A percentile compares a stretch with the other conserved stretches of the same genome.
Evolutionary conservation across 2,329 filamentous ascomycete genomes (phyloP).

Genomic region (Pseudocercospora cruenta): DNA sequence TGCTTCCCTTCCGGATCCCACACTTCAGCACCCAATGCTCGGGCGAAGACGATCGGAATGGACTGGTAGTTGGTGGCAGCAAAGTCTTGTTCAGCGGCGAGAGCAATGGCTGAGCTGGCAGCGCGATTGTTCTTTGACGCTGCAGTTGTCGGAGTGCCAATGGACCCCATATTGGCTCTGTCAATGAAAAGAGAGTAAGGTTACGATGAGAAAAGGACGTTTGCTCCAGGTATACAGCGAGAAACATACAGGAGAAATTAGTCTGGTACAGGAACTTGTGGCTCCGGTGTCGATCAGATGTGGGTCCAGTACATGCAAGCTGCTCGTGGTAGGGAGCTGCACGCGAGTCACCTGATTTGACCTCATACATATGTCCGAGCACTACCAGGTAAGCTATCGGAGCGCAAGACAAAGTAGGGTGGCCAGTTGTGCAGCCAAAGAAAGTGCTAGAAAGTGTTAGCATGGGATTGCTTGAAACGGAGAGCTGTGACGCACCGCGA

Average conservation of each 20-base stretch:
- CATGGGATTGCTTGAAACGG: not conserved
- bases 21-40: constrained; percentile 80
- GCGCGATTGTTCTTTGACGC: constrained; percentile 64
- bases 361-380: not conserved
- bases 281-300: no score
- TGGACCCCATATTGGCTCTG: not conserved
- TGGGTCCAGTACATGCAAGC: no score
- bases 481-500: not conserved
- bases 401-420: not conserved
- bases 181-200: not conserved
- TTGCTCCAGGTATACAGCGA: not conserved
- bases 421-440: not conserved
- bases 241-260: not conserved
- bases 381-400: not conserved
- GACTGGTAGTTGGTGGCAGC: constrained; percentile 99
- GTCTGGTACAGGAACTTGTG: no score
- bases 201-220: not conserved
- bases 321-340: no score
- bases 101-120: constrained; percentile 75
- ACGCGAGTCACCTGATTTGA: no score
- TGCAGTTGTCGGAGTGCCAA: not conserved
- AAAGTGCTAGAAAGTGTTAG: not conserved
- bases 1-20: constrained; percentile 91
- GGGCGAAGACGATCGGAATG: constrained; percentile 86
- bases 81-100: constrained; percentile 76